Conservation (phyloP, 768 basidiomycete genomes). For the Pleurotus cornucopiae region DNA sequence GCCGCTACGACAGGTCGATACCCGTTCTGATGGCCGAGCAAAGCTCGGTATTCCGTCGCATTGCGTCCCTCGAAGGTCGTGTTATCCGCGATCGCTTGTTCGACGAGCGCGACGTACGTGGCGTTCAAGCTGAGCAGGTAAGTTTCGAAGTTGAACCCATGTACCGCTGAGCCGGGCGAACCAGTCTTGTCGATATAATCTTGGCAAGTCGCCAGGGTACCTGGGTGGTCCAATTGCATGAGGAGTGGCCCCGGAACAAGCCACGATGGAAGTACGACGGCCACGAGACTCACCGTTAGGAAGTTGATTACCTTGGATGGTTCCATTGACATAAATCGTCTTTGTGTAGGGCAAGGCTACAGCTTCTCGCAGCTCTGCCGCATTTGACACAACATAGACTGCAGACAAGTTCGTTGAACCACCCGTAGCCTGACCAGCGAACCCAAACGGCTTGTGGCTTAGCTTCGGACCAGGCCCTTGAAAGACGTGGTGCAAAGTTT, state of each 20-base stretch:
- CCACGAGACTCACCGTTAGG: slow-evolving; percentile 7
- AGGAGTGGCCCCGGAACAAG: slow-evolving; percentile 36
- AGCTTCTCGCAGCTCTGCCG: slow-evolving; percentile 13
- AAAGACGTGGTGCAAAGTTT: not conserved
- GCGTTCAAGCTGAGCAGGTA: slow-evolving; percentile 13
- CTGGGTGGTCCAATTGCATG: not conserved
- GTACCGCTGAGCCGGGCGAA: slow-evolving; percentile 10
- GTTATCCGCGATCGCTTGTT: slow-evolving; percentile 10
- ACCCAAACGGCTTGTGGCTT: slow-evolving; percentile 11
- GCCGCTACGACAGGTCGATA: slow-evolving; percentile 12
- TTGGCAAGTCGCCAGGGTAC: slow-evolving; percentile 7
- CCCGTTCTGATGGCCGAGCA: slow-evolving; percentile 13
- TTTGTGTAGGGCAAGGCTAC: slow-evolving; percentile 11
- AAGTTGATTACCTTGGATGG: slow-evolving; percentile 14
- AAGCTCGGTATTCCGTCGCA: slow-evolving; percentile 12
- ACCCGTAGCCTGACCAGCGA: slow-evolving; percentile 10
- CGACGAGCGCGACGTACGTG: slow-evolving; percentile 12
- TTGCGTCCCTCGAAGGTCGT: slow-evolving; percentile 16
- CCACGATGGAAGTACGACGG: too few species aligned
- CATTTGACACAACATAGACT: slow-evolving; percentile 13
- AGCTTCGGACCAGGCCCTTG: not conserved
- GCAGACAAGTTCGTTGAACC: slow-evolving; percentile 10
- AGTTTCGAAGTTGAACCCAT: slow-evolving; percentile 13
- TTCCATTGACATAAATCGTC: slow-evolving; percentile 16
- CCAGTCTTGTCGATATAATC: slow-evolving; percentile 12